Evolutionary conservation across 345 rosid species (phyloP), one percentile per base, ranked within the genome.

Genomic region (Brassica cretica): DNA sequence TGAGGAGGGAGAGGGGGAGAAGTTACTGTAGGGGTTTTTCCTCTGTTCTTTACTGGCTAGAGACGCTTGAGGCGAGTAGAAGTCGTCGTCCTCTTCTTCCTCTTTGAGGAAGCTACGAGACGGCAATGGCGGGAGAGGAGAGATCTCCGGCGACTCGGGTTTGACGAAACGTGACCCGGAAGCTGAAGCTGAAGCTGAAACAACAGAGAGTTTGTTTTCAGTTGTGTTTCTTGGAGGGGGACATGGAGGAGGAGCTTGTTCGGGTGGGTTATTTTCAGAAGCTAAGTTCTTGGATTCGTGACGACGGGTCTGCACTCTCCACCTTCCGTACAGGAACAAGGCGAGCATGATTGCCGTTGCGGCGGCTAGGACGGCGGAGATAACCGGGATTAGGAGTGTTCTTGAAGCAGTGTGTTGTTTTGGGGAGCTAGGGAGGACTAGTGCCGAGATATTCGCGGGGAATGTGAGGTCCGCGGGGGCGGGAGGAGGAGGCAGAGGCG

Each of bases 391-490:
- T 18, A 90, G 77, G 71, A 87, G 88, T 62, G 88, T 89, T 0
- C 39, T 76, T 70, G 97, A 84, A 63, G 16, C 16, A 70, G 80
- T 72, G 15, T 85, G 88, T 18, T 86, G 78, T 8, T 73, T 49
- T 8, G 87, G 71, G 25, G 94, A 78, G 19, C 84, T 86, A 14
- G 98, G 98, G 72, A 95, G 89, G 80, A 84, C 85, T 5, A 95
- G 90, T 12, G 96, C 88, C 71, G 97, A 92, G 72, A 94, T 89
- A 78, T 94, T 94, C 71, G 97, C 98, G 3, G 98, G 98, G 67
- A 92, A 94, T n/a, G 98, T 87, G 12, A 87, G 75, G 0, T 88
- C 86, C 1, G 91, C 66, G 0, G 92, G 82, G 24, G 95, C 90
- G 1, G 97, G 75, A 77, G 96, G 96, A 5, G 95, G 96, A 0